A percentile compares a stretch with the other conserved stretches of the same genome.
Evolutionary conservation across 371 early-diverging fungal genomes (phyloP).

Genomic region (Mucor lusitanicus): DNA sequence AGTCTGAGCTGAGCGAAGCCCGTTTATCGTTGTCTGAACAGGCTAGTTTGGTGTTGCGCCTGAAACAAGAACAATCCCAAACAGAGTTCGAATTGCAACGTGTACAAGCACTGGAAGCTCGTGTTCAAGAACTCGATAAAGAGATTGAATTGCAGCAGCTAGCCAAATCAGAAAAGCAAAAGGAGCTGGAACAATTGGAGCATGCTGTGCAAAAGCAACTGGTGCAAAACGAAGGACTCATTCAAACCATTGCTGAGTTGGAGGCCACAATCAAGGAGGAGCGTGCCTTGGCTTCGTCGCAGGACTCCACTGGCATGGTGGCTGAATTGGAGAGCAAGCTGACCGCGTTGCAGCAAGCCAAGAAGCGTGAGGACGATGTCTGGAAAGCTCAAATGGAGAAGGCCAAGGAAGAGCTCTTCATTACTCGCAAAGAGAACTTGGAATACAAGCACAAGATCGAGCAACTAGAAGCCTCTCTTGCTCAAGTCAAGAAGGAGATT

Average conservation of each 20-base stretch:
- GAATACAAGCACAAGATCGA: conserved; percentile 4
- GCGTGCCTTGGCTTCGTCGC: conserved; percentile 17
- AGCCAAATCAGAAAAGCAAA: conserved; percentile 3
- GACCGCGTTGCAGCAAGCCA: conserved; percentile 10
- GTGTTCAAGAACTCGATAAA: conserved; percentile 28
- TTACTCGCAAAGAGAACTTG: conserved; percentile 12
- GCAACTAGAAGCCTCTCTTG: conserved; percentile 4
- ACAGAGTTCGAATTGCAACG: conserved; percentile 17
- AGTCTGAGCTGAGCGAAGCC: conserved; percentile 16
- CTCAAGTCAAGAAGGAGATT: neutral
- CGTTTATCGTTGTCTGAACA: conserved; percentile 2
- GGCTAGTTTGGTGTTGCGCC: neutral
- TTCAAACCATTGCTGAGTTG: conserved; percentile 18
- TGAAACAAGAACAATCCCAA: conserved; percentile 15
- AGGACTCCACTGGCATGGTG: conserved; percentile 33
- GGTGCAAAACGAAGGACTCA: conserved; percentile 11
- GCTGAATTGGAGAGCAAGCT: conserved; percentile 26
- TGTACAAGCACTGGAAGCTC: conserved; percentile 20
- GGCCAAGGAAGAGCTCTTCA: neutral
- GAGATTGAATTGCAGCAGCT: conserved; percentile 15
- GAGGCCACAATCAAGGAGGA: conserved; percentile 22
- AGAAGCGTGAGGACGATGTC: conserved; percentile 14
- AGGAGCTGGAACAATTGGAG: conserved; percentile 9
- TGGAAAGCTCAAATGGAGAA: conserved; percentile 18
- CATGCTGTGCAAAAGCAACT: conserved; percentile 1